Evolutionary conservation across 306 rosid genomes (phyloP).

Genomic region (cucumber (Cucumis sativus)): DNA sequence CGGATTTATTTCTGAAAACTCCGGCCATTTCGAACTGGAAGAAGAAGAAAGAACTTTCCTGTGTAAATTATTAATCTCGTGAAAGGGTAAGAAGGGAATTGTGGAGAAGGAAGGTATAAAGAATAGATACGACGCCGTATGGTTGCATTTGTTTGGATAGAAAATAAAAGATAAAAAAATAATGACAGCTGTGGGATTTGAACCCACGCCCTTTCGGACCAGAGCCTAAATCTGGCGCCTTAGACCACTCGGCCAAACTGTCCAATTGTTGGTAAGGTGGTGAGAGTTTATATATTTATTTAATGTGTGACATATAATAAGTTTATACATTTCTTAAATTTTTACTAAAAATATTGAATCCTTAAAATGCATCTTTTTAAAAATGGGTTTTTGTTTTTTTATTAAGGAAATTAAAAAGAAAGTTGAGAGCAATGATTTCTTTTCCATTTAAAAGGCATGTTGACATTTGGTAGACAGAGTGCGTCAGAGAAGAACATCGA

Average conservation of each 20-base stretch:
- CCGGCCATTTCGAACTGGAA: slow-evolving; percentile 33
- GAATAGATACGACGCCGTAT: background rate
- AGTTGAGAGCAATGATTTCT: too few relatives aligned
- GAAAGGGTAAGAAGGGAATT: background rate
- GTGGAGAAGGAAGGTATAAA: background rate
- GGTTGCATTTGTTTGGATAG: background rate
- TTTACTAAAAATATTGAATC: too few relatives aligned
- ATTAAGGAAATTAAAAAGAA: too few relatives aligned
- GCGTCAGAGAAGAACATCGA: background rate
- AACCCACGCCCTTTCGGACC: slow-evolving; percentile 99
- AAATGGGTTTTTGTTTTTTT: too few relatives aligned
- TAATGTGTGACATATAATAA: too few relatives aligned
- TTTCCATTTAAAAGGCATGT: too few relatives aligned
- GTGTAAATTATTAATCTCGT: background rate
- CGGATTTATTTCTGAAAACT: slow-evolving; percentile 22
- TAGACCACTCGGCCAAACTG: slow-evolving; percentile 97
- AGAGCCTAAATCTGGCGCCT: slow-evolving; percentile 96
- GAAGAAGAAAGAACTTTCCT: too few relatives aligned
- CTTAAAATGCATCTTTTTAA: too few relatives aligned
- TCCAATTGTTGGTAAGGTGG: background rate
- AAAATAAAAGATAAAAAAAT: rapidly evolving
- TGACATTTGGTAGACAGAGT: background rate
- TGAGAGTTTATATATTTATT: too few relatives aligned
- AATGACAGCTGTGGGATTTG: slow-evolving; percentile 85
- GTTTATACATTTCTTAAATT: too few relatives aligned